A percentile compares a stretch with the other conserved stretches of the same genome.
phyloP scores from a whole-genome alignment of 2,329 filamentous ascomycete genomes.

The Exophiala sp. region DNA sequence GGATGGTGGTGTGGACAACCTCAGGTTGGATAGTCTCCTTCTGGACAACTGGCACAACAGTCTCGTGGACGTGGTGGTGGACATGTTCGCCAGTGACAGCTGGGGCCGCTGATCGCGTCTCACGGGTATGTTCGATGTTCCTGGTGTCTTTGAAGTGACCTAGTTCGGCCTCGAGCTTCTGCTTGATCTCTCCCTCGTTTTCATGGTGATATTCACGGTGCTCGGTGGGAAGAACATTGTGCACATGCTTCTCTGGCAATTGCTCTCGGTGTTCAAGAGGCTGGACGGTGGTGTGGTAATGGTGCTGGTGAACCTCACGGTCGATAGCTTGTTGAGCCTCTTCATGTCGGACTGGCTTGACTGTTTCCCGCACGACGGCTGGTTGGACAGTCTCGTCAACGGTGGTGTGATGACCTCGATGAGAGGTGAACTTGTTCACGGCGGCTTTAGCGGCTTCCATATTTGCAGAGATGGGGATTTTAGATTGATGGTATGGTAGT shows the following conservation, averaged over 20 bases:
- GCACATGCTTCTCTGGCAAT: conserved; percentile 57
- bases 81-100: conserved; percentile 56
- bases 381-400: conserved; percentile 61
- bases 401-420: conserved; percentile 61
- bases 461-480: too few species aligned
- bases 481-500: background rate
- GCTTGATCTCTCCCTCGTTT: conserved; percentile 45
- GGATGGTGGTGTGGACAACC: conserved; percentile 65
- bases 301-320: conserved; percentile 64
- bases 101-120: conserved; percentile 46
- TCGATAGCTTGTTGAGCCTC: conserved; percentile 58
- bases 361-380: conserved; percentile 55
- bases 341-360: conserved; percentile 58
- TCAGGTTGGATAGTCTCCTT: conserved; percentile 57
- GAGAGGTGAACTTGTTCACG: conserved; percentile 55
- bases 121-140: conserved; percentile 43
- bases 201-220: conserved; percentile 58
- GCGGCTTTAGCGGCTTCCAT: conserved; percentile 61
- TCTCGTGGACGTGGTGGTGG: conserved; percentile 58
- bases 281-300: conserved; percentile 65
- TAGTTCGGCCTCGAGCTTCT: conserved; percentile 49
- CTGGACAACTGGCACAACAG: conserved; percentile 64
- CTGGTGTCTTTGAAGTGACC: conserved; percentile 50
- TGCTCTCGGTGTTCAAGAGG: conserved; percentile 53
- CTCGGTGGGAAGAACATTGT: conserved; percentile 55